A percentile compares a stretch with the other conserved stretches of the same genome.
Evolutionary conservation across 108 stramenopile species (phyloP).

Genomic region (Aureococcus anophagefferens): DNA sequence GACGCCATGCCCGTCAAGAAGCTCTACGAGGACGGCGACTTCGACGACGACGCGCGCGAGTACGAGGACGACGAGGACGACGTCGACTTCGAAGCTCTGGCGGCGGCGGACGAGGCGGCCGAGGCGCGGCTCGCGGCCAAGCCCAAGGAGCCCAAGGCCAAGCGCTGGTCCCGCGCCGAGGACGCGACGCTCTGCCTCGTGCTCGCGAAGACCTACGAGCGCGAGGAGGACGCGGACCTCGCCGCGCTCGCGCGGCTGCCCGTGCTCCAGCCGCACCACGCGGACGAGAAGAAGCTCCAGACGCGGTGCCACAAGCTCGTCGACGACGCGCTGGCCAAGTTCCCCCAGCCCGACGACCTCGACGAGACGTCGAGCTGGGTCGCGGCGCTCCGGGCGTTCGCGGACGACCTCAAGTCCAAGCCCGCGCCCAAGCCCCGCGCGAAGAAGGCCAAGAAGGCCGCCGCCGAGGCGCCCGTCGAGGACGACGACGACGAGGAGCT

Average conservation of each 20-base stretch:
- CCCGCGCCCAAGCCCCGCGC: not conserved
- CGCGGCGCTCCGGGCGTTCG: not conserved
- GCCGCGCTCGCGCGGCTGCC: not conserved
- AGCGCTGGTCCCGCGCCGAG: no score
- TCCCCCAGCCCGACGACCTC: no score
- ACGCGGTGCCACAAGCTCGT: not conserved
- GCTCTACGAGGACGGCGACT: no score
- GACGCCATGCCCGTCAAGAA: no score
- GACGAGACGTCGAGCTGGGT: no score
- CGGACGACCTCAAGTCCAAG: constrained; percentile 3
- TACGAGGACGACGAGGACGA: not conserved
- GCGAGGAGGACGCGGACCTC: constrained; percentile 12
- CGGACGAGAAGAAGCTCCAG: not conserved
- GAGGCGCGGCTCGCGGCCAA: no score
- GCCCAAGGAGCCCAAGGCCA: no score
- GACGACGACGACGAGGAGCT: no score
- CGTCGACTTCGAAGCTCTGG: constrained; percentile 1
- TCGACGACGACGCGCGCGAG: not conserved
- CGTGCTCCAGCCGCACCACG: not conserved
- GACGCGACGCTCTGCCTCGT: no score
- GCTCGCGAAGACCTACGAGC: no score
- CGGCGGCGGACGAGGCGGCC: not conserved
- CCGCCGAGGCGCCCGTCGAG: no score
- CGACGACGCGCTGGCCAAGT: not conserved
- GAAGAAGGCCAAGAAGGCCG: no score